Percentiles rank a stretch among this genome's conserved stretches.
Conservation (phyloP, 1,284 basidiomycete species). For the Boletellus sp. region DNA sequence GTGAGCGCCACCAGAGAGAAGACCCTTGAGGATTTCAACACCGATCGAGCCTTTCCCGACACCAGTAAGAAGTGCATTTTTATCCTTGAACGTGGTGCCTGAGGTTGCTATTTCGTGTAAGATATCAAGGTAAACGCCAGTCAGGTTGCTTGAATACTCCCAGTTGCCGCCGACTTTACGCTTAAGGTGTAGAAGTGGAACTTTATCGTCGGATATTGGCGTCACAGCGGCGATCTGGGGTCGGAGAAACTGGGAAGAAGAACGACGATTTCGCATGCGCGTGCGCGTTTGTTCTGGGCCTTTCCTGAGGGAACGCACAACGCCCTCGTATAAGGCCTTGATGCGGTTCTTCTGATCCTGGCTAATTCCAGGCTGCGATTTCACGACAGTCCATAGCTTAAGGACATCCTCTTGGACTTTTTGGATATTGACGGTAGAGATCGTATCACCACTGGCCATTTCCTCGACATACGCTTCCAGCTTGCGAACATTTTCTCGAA, state of each 20-base stretch:
- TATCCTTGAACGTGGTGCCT: conserved; percentile 97
- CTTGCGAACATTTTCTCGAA: conserved; percentile 93
- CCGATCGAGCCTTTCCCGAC: conserved; percentile 98
- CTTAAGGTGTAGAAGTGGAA: conserved; percentile 94
- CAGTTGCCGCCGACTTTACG: conserved; percentile 94
- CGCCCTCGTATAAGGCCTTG: conserved; percentile 94
- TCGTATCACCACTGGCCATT: conserved; percentile 93
- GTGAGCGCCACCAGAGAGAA: conserved; percentile 93
- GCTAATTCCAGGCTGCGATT: conserved; percentile 94
- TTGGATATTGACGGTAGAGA: conserved; percentile 86
- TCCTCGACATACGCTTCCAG: conserved; percentile 97
- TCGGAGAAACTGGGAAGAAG: conserved; percentile 91
- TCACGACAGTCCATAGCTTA: conserved; percentile 96
- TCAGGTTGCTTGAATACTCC: conserved; percentile 97
- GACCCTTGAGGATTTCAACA: conserved; percentile 94
- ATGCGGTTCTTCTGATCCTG: conserved; percentile 97
- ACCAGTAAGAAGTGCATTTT: conserved; percentile 96
- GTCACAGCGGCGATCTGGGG: conserved; percentile 79
- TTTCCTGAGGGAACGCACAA: conserved; percentile 78
- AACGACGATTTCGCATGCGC: conserved; percentile 70
- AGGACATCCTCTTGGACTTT: conserved; percentile 95
- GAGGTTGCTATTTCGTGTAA: conserved; percentile 97
- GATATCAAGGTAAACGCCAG: conserved; percentile 92
- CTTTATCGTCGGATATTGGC: conserved; percentile 82
- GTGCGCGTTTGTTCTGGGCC: conserved; percentile 56